These are phyloP conservation scores for Aspergillus amoenus DNA, from an alignment of 2,329 filamentous ascomycete species.

Conservation along the genomic window DNA sequence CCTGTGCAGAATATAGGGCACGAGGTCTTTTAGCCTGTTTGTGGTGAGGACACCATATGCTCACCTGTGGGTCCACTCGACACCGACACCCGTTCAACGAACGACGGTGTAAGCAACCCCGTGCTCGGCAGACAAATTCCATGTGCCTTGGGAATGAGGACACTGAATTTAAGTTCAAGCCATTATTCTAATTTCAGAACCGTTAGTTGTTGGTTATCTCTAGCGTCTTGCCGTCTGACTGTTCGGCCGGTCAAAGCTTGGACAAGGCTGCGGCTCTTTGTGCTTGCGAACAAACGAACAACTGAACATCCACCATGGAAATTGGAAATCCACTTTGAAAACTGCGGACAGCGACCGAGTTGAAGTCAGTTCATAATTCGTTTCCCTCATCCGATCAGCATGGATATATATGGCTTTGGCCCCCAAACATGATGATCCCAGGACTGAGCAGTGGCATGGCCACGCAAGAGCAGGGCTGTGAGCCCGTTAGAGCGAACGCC, in stretches of 20 bases:
- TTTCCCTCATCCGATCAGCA: not conserved
- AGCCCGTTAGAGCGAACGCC: not conserved
- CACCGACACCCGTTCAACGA: too few species aligned
- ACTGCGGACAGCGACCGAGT: not conserved
- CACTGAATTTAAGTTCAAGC: not conserved
- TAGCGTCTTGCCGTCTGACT: not conserved
- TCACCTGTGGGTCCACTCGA: too few species aligned
- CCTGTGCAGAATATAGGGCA: not conserved
- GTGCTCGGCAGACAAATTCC: not conserved
- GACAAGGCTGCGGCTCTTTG: not conserved
- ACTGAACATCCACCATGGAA: not conserved
- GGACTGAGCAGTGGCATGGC: not conserved
- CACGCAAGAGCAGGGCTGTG: constrained; percentile 11
- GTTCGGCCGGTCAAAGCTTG: not conserved
- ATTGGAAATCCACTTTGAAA: not conserved
- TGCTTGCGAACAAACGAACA: not conserved
- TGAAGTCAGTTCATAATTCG: not conserved
- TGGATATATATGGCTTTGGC: not conserved
- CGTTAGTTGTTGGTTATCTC: not conserved
- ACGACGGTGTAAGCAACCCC: too few species aligned
- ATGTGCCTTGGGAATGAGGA: not conserved
- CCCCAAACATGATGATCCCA: constrained; percentile 7
- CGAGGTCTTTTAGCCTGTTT: not conserved
- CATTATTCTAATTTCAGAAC: not conserved
- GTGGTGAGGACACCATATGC: too few species aligned